Evolutionary conservation across 352 stramenopile genomes (phyloP), one percentile per base, ranked within the genome.

Genomic region (Globisporangium apiculatum): DNA sequence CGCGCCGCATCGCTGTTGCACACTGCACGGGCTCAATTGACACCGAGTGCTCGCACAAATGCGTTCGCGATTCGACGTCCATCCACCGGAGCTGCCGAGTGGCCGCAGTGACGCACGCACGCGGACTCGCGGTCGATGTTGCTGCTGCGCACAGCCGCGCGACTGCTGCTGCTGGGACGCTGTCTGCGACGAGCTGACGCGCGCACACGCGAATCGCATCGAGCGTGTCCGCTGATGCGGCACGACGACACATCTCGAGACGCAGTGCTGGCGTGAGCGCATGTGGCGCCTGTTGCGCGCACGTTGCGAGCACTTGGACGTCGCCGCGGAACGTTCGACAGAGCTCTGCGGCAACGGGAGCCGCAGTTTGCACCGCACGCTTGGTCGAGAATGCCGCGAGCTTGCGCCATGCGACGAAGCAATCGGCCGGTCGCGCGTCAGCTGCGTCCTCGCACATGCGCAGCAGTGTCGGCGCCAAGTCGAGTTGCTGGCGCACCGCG

Each of bases 81-180:
- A 90, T 84, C 76, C 76, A 86, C 0, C 68, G 58, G 0, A 86
- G 72, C 37, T 73, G 68, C 10, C 72, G 69, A 15, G 70, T 64
- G 0, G 73, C 72, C 51, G 71, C 66, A 8, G 84, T 45, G 17
- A 81, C 73, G 36, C 76, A 90, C 7, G 35, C 49, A 37, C 83
- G 67, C 0, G 76, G 73, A 8, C 53, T 61, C 11, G 54, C 58
- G 1, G 4, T 5, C 2, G 10, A 31, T 3, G 48, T 50, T 14
- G 45, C 38, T 15, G 35, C 56, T 11, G 67, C 67, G 51, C 80
- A 90, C 8, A 77, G 55, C 18, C 62, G 57, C 5, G 62, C 60
- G 17, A 79, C 61, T 36, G 14, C 51, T 18, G 61, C 41, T 9
- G 48, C 17, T 17, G 15, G 53, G 5, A 79, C 42, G 11, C 56